Evolutionary conservation across 78 protist species (phyloP), one percentile per base, ranked within the genome.

Genomic region (Dictyostelium purpureum): DNA sequence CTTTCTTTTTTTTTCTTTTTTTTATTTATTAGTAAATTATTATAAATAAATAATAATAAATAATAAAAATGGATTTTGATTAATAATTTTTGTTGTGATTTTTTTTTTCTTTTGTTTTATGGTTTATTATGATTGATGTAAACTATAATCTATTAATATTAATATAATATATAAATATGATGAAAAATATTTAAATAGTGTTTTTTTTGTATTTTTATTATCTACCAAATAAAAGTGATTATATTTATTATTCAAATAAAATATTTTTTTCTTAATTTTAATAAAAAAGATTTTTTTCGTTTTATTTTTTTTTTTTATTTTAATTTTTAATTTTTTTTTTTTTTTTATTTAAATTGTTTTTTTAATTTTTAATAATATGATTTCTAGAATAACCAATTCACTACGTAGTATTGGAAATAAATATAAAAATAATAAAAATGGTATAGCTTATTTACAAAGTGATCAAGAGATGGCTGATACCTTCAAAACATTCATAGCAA

Each of bases 381-480:
- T 38, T 37, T 37, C 24, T n/a, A 67, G 76, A 38, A 38, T 38
- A 28, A 38, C 33, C 31, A 67, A 67, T 33, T 38, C 76, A 67
- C 16, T 38, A 37, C n/a, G 51, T n/a, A 67, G 38, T 38, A 67
- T 63, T 31, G 71, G 51, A 67, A 28, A 28, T 37, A 67, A 67
- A 40, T 33, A 26, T 33, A 10, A 5, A 35, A 67, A 67, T 16
- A 67, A 38, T 67, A 61, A 61, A 6, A 31, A 31, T 31, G 26
- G 38, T 19, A 9, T 14, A 6, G 9, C 26, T 11, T 83, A 83
- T 57, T 57, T 59, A 33, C 90, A 83, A 43, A 57, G 33, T 56
- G 90, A 83, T 42, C 80, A 67, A 83, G 90, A 83, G 38, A 28
- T 37, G 26, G 26, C 56, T 14, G 90, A 83, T 83, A 83, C 90